Conservation (phyloP, 129 eudicot species). For the Cynara cardunculus region DNA sequence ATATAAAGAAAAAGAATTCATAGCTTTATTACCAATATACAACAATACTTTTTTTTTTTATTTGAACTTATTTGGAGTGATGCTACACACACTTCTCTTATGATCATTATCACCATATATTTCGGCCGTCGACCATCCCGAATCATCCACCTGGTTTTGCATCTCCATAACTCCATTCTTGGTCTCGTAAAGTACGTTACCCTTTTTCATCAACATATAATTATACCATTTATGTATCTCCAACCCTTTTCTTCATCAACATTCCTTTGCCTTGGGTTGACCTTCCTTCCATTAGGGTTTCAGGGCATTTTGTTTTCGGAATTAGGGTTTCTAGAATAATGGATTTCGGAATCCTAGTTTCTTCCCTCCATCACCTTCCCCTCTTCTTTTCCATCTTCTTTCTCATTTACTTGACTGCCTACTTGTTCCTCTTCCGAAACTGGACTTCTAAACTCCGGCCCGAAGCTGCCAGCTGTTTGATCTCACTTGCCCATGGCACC, state of each 20-base stretch:
- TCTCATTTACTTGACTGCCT: constrained; percentile 44
- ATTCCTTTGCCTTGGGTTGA: not conserved
- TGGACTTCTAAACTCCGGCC: constrained; percentile 76
- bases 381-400: constrained; percentile 51
- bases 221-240: not conserved
- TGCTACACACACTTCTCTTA: too few species aligned
- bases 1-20: too few species aligned
- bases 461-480: constrained; percentile 81
- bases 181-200: constrained; percentile 23
- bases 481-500: constrained; percentile 78
- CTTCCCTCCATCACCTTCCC: constrained; percentile 41
- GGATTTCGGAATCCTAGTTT: constrained; percentile 30
- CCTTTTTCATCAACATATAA: not conserved
- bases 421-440: constrained; percentile 48
- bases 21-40: too few species aligned
- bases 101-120: too few species aligned
- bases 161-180: not conserved
- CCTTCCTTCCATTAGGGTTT: too few species aligned
- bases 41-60: too few species aligned
- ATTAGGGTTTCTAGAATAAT: constrained; percentile 26
- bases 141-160: constrained; percentile 26
- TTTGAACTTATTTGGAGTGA: too few species aligned
- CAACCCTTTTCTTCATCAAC: not conserved
- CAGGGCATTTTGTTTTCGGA: not conserved
- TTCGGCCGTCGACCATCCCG: constrained; percentile 26